Conservation (phyloP, 148 eudicot species). For the Cornus florida region DNA sequence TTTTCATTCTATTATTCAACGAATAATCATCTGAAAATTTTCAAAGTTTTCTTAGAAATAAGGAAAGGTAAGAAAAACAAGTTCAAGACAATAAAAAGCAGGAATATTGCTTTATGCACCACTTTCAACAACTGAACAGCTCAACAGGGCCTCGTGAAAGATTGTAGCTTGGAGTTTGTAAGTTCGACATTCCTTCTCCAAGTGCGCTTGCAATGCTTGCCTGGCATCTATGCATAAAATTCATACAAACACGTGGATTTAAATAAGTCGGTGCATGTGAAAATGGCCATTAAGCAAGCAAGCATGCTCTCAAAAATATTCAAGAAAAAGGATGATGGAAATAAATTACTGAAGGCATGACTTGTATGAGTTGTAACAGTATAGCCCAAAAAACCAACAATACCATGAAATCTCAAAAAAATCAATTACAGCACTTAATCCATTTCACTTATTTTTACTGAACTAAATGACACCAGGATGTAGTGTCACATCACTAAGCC, state of each 20-base stretch:
- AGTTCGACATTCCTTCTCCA: conserved; percentile 61
- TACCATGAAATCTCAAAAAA: neutral
- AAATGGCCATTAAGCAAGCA: neutral
- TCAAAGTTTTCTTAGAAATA: conserved; percentile 17
- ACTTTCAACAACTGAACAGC: conserved; percentile 35
- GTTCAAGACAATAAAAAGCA: neutral
- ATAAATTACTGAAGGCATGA: neutral
- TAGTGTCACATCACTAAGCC: neutral
- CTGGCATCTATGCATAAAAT: conserved; percentile 46
- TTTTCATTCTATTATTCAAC: conserved; percentile 18
- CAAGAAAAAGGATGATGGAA: neutral
- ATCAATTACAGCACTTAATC: neutral
- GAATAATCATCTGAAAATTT: conserved; percentile 41
- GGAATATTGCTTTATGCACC: conserved; percentile 23
- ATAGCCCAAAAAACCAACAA: neutral
- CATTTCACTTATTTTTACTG: neutral
- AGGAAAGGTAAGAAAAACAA: neutral
- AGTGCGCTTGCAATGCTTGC: conserved; percentile 56
- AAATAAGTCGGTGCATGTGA: neutral
- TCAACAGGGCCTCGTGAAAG: conserved; percentile 55
- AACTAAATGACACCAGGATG: neutral
- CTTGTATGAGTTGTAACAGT: neutral
- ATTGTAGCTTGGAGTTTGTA: conserved; percentile 72
- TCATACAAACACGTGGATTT: neutral
- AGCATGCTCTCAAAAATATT: neutral